phyloP scores from a whole-genome alignment of 73 alveolate genomes.

The Symbiodinium natans region DNA sequence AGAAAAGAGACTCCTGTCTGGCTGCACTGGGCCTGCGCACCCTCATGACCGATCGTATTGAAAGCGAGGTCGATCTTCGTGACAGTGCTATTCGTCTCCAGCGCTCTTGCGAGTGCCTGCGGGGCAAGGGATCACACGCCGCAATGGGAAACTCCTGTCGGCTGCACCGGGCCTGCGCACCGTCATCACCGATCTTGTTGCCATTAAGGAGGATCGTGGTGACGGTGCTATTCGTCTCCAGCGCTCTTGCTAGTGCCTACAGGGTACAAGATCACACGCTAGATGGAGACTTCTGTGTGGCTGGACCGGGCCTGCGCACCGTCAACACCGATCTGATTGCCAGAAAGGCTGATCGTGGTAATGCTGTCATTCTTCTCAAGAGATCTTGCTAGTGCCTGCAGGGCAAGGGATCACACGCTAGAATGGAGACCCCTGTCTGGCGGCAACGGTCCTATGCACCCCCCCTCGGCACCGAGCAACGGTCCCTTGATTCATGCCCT shows the following conservation, averaged over 20 bases:
- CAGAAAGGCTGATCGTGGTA: background rate
- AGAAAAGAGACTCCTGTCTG: too few species aligned
- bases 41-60: background rate
- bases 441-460: too few species aligned
- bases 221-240: background rate
- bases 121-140: background rate
- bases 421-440: too few species aligned
- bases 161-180: background rate
- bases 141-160: background rate
- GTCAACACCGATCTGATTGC: too few species aligned
- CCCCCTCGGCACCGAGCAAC: too few species aligned
- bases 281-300: background rate
- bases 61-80: background rate
- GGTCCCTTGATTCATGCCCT: too few species aligned
- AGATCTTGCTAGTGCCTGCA: background rate
- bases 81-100: background rate
- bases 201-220: background rate
- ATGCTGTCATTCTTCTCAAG: background rate
- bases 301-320: background rate
- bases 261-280: background rate
- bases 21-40: background rate
- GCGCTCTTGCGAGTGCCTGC: background rate
- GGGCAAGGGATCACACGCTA: background rate
- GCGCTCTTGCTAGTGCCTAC: too few species aligned
- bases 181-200: background rate